These are phyloP conservation scores for Pezicula carpinea DNA, from an alignment of 2,329 filamentous ascomycete genomes.

Conservation along the genomic window DNA sequence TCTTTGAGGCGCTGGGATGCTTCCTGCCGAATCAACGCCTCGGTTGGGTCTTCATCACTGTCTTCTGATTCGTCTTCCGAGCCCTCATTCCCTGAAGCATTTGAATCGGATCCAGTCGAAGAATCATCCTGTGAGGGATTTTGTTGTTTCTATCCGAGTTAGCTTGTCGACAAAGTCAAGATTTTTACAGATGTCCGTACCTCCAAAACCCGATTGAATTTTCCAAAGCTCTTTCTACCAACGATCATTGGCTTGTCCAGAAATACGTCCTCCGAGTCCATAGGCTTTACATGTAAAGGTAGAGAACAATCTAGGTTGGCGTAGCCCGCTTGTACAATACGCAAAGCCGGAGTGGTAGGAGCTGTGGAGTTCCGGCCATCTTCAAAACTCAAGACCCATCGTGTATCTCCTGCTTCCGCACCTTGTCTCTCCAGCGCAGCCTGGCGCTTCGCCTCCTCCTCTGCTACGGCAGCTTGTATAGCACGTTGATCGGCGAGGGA, in stretches of 20 bases:
- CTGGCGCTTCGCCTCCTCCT: constrained; percentile 62
- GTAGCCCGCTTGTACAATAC: constrained; percentile 59
- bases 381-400: constrained; percentile 66
- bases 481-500: constrained; percentile 52
- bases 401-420: constrained; percentile 61
- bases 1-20: constrained; percentile 36
- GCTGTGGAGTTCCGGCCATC: constrained; percentile 27
- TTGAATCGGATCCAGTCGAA: constrained; percentile 32
- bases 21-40: constrained; percentile 37
- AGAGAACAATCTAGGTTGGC: constrained; percentile 39
- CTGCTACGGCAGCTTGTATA: constrained; percentile 58
- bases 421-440: constrained; percentile 58
- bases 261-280: constrained; percentile 24
- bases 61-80: constrained; percentile 25
- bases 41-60: constrained; percentile 33
- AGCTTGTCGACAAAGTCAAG: constrained; percentile 4
- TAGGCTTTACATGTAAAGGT: constrained; percentile 9
- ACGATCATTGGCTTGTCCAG: constrained; percentile 29
- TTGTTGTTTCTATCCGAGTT: constrained; percentile 32
- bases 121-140: constrained; percentile 28
- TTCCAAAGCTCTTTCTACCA: constrained; percentile 46
- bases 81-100: constrained; percentile 25
- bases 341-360: constrained; percentile 35
- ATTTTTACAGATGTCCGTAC: constrained; percentile 10
- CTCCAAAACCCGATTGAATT: constrained; percentile 36